Evolutionary conservation across 495 filamentous ascomycete genomes (phyloP).

Genomic region (Chlorociboria aeruginascens): DNA sequence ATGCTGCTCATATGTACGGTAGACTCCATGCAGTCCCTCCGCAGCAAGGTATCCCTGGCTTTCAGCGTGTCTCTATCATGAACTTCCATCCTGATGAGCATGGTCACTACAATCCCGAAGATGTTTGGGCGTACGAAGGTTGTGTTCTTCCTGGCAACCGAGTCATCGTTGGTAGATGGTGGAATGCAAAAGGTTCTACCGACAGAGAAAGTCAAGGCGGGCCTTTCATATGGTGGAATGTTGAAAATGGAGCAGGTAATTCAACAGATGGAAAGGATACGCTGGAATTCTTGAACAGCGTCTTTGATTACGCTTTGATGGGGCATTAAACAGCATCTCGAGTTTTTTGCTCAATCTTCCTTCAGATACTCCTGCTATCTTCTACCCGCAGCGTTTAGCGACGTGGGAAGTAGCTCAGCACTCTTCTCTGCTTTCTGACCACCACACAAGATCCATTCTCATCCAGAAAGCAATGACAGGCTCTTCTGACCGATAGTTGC

Average conservation of each 20-base stretch:
- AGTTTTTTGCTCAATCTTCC: neutral
- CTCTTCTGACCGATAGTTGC: no score
- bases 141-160: constrained; percentile 36
- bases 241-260: constrained; percentile 13
- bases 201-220: constrained; percentile 21
- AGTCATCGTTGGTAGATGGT: constrained; percentile 34
- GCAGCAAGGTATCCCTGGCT: constrained; percentile 17
- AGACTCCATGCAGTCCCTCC: constrained; percentile 13
- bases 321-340: no score
- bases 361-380: neutral
- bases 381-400: neutral
- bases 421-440: no score
- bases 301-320: neutral
- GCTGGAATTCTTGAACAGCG: constrained; percentile 3
- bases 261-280: constrained; percentile 1
- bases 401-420: no score
- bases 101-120: neutral
- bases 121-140: constrained; percentile 31
- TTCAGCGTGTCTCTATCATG: constrained; percentile 16
- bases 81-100: constrained; percentile 10
- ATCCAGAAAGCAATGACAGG: no score
- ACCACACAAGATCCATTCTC: no score
- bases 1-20: constrained; percentile 13
- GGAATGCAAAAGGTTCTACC: constrained; percentile 20
- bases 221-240: constrained; percentile 45